Base-by-base conservation (phyloP, 2,329 filamentous ascomycete species). In the Fusarium tanahbumbuense region DNA sequence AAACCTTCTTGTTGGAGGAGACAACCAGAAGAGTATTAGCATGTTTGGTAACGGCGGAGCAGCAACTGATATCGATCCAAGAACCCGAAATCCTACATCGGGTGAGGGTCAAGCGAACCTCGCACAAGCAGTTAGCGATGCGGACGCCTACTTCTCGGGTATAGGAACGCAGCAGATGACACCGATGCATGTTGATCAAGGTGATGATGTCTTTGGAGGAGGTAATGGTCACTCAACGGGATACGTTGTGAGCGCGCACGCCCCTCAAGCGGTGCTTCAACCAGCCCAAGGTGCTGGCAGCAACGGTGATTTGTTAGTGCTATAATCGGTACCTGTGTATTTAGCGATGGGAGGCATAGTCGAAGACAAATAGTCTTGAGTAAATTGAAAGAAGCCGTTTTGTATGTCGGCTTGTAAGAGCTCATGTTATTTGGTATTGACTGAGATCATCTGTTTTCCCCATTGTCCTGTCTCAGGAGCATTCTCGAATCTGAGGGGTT, bases 61-160 rank as follows among this genome's bases (percentile, higher is more conserved):
- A 76, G 79, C 86, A 6, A 83, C 84, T 6, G 83, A 86, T 46
- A 81, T 87, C 13, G 83, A 86, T 60, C 79, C 82, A 30, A 81
- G 83, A 68, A 83, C 73, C 44, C 77, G 79, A 23, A 71, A 75
- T 23, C 70, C 73, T 34, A 64, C 69, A 20, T 53, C 67, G 12
- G 65, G 67, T 47, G 75, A 77, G 62, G 75, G 75, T 44, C 74
- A 78, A 50, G 76, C 83, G 8, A 86, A 91, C 75, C 84, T 94
- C 60, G 85, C 88, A 6, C 88, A 89, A 27, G 93, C 93, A 2
- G 89, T 97, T 37, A 92, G 87, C 75, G 94, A 96, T 57, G 95
- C 94, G 12, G 95, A 98, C 76, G 89, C 91, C 18, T 98, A 97
- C 81, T 98, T 98, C 80, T 90, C 92, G 18, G 91, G 89, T 46